Percentiles rank a stretch among this genome's conserved stretches.
Evolutionary conservation across 441 rosid species (phyloP).

Genomic region (Breynia disticha): DNA sequence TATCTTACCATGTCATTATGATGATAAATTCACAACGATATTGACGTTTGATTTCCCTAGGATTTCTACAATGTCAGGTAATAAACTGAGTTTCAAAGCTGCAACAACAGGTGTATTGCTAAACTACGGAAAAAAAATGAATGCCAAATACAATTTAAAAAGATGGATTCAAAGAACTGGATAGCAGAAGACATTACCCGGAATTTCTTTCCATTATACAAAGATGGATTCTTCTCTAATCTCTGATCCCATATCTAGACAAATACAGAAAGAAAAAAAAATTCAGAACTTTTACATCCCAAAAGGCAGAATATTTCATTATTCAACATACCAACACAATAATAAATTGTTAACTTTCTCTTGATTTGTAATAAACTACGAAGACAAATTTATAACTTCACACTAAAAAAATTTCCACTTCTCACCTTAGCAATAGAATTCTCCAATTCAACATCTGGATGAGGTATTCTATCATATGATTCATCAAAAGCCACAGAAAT

Average conservation of each 20-base stretch:
- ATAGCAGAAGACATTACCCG: constrained; percentile 41
- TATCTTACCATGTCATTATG: too few species aligned
- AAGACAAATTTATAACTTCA: not conserved
- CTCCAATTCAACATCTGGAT: constrained; percentile 20
- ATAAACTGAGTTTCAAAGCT: too few species aligned
- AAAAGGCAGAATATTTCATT: not conserved
- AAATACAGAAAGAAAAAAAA: not conserved
- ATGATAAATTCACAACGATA: too few species aligned
- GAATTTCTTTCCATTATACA: constrained; percentile 79
- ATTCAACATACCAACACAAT: not conserved
- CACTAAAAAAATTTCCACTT: not conserved
- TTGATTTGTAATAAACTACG: not conserved
- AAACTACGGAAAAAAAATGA: too few species aligned
- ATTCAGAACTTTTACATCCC: too few species aligned
- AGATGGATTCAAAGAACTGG: not conserved
- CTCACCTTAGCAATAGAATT: constrained; percentile 21
- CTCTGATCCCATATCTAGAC: constrained; percentile 73
- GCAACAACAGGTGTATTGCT: too few species aligned
- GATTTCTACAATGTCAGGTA: too few species aligned
- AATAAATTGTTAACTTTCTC: not conserved
- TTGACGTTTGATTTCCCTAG: too few species aligned
- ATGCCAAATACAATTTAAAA: too few species aligned
- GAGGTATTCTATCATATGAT: constrained; percentile 19
- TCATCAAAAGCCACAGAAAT: constrained; percentile 18
- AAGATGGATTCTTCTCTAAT: constrained; percentile 39